Conservation (phyloP, 2,329 filamentous ascomycete species). For the Neonectria ditissima region DNA sequence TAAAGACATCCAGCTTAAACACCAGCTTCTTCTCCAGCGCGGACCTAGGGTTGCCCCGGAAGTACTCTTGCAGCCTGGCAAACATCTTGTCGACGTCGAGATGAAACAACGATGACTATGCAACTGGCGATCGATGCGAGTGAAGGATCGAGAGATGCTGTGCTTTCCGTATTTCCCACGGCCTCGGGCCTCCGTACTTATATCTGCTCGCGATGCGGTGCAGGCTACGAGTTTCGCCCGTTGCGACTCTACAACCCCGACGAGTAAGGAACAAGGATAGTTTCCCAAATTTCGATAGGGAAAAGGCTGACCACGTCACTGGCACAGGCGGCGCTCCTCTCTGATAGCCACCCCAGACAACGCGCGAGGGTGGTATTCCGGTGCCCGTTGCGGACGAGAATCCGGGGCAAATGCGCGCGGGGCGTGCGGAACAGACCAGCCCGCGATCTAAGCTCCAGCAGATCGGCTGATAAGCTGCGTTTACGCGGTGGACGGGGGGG, state of each 20-base stretch:
- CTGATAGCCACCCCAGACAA: conserved; percentile 20
- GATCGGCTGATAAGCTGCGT: conserved; percentile 20
- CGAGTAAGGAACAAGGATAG: not conserved
- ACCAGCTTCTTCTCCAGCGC: conserved; percentile 25
- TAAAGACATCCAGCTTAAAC: conserved; percentile 35
- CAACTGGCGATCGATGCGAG: not conserved
- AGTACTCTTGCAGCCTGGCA: conserved; percentile 9
- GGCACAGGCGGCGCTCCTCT: conserved; percentile 26
- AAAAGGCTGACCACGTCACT: conserved; percentile 16
- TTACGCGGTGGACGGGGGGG: not conserved
- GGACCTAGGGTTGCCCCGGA: conserved; percentile 14
- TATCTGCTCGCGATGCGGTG: conserved; percentile 3
- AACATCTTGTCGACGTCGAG: conserved; percentile 14
- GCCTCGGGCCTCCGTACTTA: conserved; percentile 17
- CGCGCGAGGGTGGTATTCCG: conserved; percentile 17
- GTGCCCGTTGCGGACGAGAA: not conserved
- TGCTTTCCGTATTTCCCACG: not conserved
- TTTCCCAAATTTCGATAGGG: conserved; percentile 2
- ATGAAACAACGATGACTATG: not conserved
- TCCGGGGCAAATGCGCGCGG: conserved; percentile 18
- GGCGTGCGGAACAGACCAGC: conserved; percentile 5
- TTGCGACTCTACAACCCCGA: not conserved
- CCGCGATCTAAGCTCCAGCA: not conserved
- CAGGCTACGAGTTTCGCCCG: not conserved
- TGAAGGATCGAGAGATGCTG: not conserved